Base-by-base conservation (phyloP, 495 filamentous ascomycete genomes). In the Mytilinidion resinicola region DNA sequence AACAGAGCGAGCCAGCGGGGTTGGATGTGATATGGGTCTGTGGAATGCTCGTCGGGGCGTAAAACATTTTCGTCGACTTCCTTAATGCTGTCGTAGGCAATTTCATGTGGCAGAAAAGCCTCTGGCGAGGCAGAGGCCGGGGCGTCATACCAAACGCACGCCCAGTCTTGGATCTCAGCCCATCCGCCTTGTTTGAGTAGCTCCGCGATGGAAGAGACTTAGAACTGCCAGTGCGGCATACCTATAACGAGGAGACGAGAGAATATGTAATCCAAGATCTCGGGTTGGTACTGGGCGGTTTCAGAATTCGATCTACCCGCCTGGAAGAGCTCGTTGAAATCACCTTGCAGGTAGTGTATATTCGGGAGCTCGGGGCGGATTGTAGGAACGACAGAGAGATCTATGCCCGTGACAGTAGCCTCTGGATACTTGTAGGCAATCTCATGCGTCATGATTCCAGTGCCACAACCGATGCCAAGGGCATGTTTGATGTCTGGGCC, bases 401-500 rank as follows among this genome's bases (percentile, higher is more conserved):
- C 55, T 3, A 58, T 17, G 35, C 55, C 55, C 33, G 50, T 51
- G 12, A 51, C 55, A 9, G 17, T 42, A 1, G 55, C 19, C 3
- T 30, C 14, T 4, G 55, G 46, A 30, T 39, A n/a, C 14, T 11
- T n/a, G n/a, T 44, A 51, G 30, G 55, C 55, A 34, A 58, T 50
- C 8, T 25, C 17, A 21, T 58, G 55, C 0, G 55, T 41, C 0
- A 47, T 46, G 11, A 19, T 14, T 21, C 55, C 55, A 19, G 55
- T 58, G 10, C 55, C 55, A 17, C 55, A 58, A 9, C 55, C 55
- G 46, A 58, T 51, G 36, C 51, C 55, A 11, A 58, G 25, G 10
- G 46, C 46, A 15, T 42, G 48, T 0, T 9, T 33, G 47, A 58
- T 58, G 4, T 25, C 10, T 8, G 36, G n/a, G 3, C 9, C 7